Base-by-base conservation (phyloP, 2,329 filamentous ascomycete genomes). In the Penicillium brasilianum region DNA sequence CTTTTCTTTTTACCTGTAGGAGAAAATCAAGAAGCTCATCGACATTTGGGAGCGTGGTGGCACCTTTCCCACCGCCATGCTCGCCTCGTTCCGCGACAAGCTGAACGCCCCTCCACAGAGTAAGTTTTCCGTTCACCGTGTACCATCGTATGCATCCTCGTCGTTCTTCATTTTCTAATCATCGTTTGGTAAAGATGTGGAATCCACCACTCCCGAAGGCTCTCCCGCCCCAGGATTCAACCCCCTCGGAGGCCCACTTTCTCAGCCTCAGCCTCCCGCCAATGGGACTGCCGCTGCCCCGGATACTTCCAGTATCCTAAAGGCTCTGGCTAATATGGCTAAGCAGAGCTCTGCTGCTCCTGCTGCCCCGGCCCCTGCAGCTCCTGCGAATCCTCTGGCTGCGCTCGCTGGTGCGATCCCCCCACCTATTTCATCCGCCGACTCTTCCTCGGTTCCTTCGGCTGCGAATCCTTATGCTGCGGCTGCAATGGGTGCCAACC, bases 21-120 rank as follows among this genome's bases (percentile, higher is more conserved):
- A 96, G 77, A 98, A 97, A 83, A 94, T 98, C 78, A 89, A 85
- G 76, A 98, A 98, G 78, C 86, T 99, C 70, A 83, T 98, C 80
- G 93, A 97, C 76, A 99, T 99, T 69, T 99, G 95, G 95, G 93
- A 97, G 76, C 95, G 95, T 74, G 92, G 92, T 66, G 89, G 90
- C 75, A 98, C 93, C 22, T 98, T 99, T 77, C 93, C 95, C 28
- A 76, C 84, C 44, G 78, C 88, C 57, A 89, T 97, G 87, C 86
- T 99, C 70, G 76, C 81, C n/a, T 87, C 87, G 39, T 96, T 96
- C 84, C 94, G 92, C 80, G 85, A 91, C 74, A 93, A 91, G 78
- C 77, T 96, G 71, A 89, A 84, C 65, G 83, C 87, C 62, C 81
- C 82, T 68, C 81, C 82, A 68, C 82, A 85, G 74, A 87, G 90